Conservation (phyloP, 1,139 yeast species). For the Hyphopichia pseudoburtonii region DNA sequence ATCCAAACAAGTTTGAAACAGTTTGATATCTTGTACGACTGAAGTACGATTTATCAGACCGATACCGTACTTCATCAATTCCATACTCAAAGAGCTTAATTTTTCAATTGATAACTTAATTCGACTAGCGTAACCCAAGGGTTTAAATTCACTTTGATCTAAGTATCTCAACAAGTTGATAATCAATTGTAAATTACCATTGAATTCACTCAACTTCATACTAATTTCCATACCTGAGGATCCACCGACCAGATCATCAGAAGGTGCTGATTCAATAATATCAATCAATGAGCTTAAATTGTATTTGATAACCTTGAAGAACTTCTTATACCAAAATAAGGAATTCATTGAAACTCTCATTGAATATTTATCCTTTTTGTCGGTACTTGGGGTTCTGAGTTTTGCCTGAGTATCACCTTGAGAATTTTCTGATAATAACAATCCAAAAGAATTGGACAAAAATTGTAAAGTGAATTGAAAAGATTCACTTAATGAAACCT, state of each 20-base stretch:
- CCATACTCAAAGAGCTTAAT: background rate
- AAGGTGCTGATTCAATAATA: conserved; percentile 11
- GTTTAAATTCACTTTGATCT: conserved; percentile 4
- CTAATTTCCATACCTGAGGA: conserved; percentile 8
- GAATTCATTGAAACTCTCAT: conserved; percentile 9
- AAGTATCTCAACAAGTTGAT: conserved; percentile 22
- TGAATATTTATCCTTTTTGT: background rate
- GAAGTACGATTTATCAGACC: background rate
- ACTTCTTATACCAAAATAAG: conserved; percentile 34
- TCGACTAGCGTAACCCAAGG: background rate
- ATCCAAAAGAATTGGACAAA: conserved; percentile 40
- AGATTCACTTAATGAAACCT: conserved; percentile 36
- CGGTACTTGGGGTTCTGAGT: background rate
- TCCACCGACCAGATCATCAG: background rate
- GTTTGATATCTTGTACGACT: background rate
- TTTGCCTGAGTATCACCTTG: conserved; percentile 4
- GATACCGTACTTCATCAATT: conserved; percentile 1
- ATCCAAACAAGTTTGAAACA: background rate
- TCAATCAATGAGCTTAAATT: conserved; percentile 25
- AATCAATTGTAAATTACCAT: conserved; percentile 31
- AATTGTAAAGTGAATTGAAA: conserved; percentile 45
- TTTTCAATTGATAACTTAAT: background rate
- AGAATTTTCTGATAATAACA: conserved; percentile 26
- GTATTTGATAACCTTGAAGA: conserved; percentile 35
- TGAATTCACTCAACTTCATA: conserved; percentile 25